phyloP scores from a whole-genome alignment of 495 filamentous ascomycete species.

The Extremus antarcticus region DNA sequence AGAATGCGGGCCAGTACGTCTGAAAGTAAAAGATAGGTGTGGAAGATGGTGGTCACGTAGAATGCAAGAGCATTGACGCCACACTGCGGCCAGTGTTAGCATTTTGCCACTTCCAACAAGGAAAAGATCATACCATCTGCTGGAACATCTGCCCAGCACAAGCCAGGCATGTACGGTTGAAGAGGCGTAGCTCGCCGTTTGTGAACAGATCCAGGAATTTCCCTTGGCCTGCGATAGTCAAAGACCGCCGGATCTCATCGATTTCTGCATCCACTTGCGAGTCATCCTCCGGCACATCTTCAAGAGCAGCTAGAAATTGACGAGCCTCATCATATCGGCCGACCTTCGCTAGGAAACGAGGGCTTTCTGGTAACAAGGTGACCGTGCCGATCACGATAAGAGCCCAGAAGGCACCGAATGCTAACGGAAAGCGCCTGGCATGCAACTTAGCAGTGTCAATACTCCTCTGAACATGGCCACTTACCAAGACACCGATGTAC shows the following conservation, averaged over 20 bases:
- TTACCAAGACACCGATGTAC: conserved; percentile 1
- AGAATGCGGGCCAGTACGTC: conserved; percentile 16
- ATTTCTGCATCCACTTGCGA: conserved; percentile 6
- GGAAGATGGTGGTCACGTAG: conserved; percentile 26
- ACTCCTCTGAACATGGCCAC: too few relatives aligned
- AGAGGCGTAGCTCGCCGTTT: conserved; percentile 13
- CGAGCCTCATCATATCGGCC: conserved; percentile 12
- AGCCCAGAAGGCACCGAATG: conserved; percentile 6
- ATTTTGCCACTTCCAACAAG: too few relatives aligned
- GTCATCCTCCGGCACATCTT: conserved; percentile 8
- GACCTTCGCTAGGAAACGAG: conserved; percentile 9
- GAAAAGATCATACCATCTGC: conserved; percentile 6
- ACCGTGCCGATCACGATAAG: conserved; percentile 12
- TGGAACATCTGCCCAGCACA: conserved; percentile 22
- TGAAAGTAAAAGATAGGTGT: conserved; percentile 22
- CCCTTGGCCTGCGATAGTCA: conserved; percentile 13
- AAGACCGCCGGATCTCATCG: conserved; percentile 6
- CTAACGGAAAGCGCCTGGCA: conserved; percentile 11
- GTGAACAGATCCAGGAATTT: conserved; percentile 19
- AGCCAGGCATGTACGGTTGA: conserved; percentile 25
- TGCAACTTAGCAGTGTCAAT: neutral
- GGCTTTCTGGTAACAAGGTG: conserved; percentile 10
- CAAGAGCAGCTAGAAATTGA: conserved; percentile 10
- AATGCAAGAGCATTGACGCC: conserved; percentile 15
- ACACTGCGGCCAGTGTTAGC: neutral